A percentile compares a stretch with the other conserved stretches of the same genome.
Evolutionary conservation across 1,284 basidiomycete species (phyloP).

Genomic region (Ustilago bromivora): DNA sequence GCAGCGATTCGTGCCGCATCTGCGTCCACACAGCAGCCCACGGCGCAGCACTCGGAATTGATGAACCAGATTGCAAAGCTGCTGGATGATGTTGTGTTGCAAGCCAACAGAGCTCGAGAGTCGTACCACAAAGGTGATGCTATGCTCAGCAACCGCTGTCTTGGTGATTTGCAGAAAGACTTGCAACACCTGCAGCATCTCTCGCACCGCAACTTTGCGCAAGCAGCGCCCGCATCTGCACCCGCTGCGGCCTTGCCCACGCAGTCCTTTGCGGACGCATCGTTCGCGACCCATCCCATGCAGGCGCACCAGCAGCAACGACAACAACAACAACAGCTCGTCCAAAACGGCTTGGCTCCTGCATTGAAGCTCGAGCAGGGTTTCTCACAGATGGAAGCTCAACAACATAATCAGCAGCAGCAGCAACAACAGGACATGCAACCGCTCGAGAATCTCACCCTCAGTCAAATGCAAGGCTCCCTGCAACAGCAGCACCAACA

Average conservation of each 20-base stretch:
- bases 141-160: constrained; percentile 52
- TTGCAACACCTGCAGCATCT: constrained; percentile 57
- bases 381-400: constrained; percentile 15
- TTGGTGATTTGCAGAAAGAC: constrained; percentile 57
- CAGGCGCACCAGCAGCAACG: constrained; percentile 18
- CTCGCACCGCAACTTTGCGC: constrained; percentile 51
- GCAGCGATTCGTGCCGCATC: constrained; percentile 35
- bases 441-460: constrained; percentile 18
- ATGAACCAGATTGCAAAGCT: constrained; percentile 57
- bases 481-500: constrained; percentile 16
- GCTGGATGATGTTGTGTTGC: constrained; percentile 54
- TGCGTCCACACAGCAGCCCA: constrained; percentile 22
- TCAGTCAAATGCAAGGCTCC: constrained; percentile 34
- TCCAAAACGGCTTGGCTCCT: constrained; percentile 13
- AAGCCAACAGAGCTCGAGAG: constrained; percentile 58
- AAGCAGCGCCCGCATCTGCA: constrained; percentile 6
- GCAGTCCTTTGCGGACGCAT: constrained; percentile 15
- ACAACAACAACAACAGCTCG: constrained; percentile 17
- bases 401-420: constrained; percentile 18
- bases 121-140: constrained; percentile 58
- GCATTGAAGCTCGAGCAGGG: constrained; percentile 30
- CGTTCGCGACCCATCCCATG: constrained; percentile 17
- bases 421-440: constrained; percentile 22
- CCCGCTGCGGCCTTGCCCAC: constrained; percentile 20
- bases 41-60: constrained; percentile 26